These are phyloP conservation scores for Botryotinia calthae DNA, from an alignment of 2,329 filamentous ascomycete genomes.

Conservation along the genomic window DNA sequence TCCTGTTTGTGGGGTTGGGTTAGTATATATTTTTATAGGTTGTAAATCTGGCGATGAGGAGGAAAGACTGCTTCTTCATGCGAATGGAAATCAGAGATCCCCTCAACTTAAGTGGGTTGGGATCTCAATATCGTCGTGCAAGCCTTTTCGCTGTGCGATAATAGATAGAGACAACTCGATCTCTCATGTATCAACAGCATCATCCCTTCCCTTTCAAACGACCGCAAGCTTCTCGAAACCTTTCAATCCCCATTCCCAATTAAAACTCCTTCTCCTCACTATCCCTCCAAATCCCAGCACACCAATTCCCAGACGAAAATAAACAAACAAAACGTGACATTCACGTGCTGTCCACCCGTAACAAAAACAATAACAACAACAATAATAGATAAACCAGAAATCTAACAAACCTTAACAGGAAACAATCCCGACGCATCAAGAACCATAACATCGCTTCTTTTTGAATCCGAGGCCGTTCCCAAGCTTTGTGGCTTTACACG, in stretches of 20 bases:
- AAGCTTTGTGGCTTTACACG: not conserved
- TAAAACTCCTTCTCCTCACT: not conserved
- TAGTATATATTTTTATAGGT: not conserved
- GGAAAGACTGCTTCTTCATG: too few species aligned
- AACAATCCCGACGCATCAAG: not conserved
- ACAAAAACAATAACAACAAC: too few species aligned
- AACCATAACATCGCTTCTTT: not conserved
- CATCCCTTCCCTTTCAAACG: too few species aligned
- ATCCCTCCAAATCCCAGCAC: not conserved
- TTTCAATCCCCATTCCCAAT: not conserved
- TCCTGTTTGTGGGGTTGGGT: not conserved
- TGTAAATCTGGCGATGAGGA: not conserved
- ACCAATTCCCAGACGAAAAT: not conserved
- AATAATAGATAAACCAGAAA: not conserved
- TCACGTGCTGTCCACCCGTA: not conserved
- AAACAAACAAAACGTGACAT: not conserved
- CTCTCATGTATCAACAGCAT: not conserved
- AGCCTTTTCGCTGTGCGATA: accelerated
- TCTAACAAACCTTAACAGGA: not conserved
- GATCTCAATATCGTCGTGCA: not conserved
- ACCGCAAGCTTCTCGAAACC: not conserved
- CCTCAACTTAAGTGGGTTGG: not conserved
- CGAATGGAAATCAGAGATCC: too few species aligned
- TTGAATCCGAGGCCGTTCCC: not conserved
- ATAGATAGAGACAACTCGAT: not conserved